Evolutionary conservation across 2,329 filamentous ascomycete species (phyloP).

Genomic region (Colletotrichum tabaci): DNA sequence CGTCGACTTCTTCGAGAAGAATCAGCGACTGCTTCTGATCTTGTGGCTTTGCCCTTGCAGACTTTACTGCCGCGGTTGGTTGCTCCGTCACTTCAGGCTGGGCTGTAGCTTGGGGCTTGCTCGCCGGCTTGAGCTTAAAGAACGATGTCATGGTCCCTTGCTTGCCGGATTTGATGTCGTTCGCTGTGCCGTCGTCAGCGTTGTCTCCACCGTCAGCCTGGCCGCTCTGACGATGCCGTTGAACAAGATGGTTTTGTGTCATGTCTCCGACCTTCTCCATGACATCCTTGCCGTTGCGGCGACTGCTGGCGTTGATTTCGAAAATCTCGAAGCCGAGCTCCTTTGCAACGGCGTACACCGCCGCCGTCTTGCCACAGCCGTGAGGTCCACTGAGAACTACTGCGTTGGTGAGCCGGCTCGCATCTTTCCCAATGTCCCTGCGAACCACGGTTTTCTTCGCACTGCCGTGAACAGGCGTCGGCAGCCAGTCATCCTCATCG

Average conservation of each 20-base stretch:
- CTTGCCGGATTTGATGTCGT: slow-evolving; percentile 76
- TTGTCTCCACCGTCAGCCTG: slow-evolving; percentile 52
- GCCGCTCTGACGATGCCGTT: slow-evolving; percentile 58
- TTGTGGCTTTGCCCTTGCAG: slow-evolving; percentile 53
- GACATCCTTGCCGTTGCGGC: slow-evolving; percentile 90
- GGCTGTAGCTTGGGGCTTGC: slow-evolving; percentile 46
- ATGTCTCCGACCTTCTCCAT: slow-evolving; percentile 95
- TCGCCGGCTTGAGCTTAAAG: slow-evolving; percentile 73
- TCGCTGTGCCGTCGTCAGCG: slow-evolving; percentile 63
- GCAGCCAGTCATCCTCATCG: slow-evolving; percentile 56
- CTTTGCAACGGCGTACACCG: slow-evolving; percentile 91
- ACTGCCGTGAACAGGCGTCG: slow-evolving; percentile 58
- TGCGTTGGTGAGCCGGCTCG: slow-evolving; percentile 75
- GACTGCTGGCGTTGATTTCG: slow-evolving; percentile 89
- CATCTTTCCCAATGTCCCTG: slow-evolving; percentile 59
- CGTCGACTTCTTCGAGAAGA: slow-evolving; percentile 91
- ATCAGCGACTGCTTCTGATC: slow-evolving; percentile 93
- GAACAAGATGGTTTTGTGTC: slow-evolving; percentile 93
- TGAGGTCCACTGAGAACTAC: slow-evolving; percentile 91
- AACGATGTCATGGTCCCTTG: slow-evolving; percentile 87
- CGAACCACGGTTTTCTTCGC: slow-evolving; percentile 70
- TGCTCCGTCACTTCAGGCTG: slow-evolving; percentile 45
- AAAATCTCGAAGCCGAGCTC: slow-evolving; percentile 96
- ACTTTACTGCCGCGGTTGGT: slow-evolving; percentile 7
- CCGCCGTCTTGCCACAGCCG: slow-evolving; percentile 93